A percentile compares a stretch with the other conserved stretches of the same genome.
Evolutionary conservation across 1,284 basidiomycete genomes (phyloP).

Genomic region (Meripilus lineatus): DNA sequence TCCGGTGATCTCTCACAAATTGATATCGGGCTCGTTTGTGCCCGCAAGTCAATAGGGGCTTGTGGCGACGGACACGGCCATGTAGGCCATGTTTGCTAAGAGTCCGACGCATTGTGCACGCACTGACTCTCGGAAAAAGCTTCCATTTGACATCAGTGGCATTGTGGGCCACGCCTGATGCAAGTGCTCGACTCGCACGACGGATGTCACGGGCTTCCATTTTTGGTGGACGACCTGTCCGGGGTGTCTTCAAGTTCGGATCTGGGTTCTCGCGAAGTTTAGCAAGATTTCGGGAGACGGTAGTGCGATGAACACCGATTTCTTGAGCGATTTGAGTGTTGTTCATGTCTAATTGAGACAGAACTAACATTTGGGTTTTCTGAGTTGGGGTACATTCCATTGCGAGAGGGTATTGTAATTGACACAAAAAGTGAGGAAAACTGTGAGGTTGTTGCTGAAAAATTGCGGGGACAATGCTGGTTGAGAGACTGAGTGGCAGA

Average conservation of each 20-base stretch:
- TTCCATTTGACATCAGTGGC: not conserved
- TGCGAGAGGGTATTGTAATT: too few relatives aligned
- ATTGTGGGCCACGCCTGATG: not conserved
- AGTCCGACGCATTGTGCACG: not conserved
- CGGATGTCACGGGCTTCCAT: not conserved
- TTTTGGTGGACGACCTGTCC: not conserved
- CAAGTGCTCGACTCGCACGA: not conserved
- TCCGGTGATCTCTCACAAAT: not conserved
- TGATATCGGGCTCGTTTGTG: not conserved
- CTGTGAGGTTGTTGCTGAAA: too few relatives aligned
- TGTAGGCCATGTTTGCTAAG: not conserved
- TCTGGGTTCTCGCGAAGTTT: not conserved
- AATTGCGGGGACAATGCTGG: too few relatives aligned
- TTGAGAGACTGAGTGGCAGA: too few relatives aligned
- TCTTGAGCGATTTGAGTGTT: too few relatives aligned
- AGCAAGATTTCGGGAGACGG: too few relatives aligned
- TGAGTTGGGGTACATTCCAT: too few relatives aligned
- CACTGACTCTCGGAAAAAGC: not conserved
- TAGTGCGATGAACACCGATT: too few relatives aligned
- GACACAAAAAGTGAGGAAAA: too few relatives aligned
- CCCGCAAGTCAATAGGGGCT: not conserved
- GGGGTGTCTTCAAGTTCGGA: not conserved
- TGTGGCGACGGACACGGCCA: not conserved
- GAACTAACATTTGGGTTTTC: too few relatives aligned
- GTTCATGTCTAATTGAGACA: too few relatives aligned